Evolutionary conservation across 1,139 yeast species (phyloP).

Genomic region (Nadsonia starkeyi-henricii): DNA sequence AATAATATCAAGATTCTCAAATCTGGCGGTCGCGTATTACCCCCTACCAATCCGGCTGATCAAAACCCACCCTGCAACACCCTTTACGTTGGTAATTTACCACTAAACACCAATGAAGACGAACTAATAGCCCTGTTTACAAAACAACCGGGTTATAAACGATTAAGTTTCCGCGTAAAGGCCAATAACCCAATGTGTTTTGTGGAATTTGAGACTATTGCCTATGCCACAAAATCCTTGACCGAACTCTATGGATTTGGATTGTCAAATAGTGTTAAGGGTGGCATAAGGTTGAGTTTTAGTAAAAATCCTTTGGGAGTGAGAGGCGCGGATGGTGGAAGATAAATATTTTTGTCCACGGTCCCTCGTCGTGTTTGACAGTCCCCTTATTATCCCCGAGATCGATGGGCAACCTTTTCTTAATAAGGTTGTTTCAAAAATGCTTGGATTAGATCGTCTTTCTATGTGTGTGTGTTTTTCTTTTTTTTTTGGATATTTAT

Average conservation of each 20-base stretch:
- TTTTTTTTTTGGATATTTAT: too few species aligned
- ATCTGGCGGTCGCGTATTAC: slow-evolving; percentile 43
- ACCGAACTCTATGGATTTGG: slow-evolving; percentile 88
- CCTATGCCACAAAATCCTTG: slow-evolving; percentile 82
- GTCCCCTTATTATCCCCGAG: too few species aligned
- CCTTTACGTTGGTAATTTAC: slow-evolving; percentile 87
- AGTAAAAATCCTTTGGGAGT: slow-evolving; percentile 96
- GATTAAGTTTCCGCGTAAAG: slow-evolving; percentile 67
- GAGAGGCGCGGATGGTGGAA: slow-evolving; percentile 39
- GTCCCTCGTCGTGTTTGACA: too few species aligned
- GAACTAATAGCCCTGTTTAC: slow-evolving; percentile 80
- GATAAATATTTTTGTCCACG: too few species aligned
- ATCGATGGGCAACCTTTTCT: too few species aligned
- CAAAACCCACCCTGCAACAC: slow-evolving; percentile 98
- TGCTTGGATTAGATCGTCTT: too few species aligned
- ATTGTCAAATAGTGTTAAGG: slow-evolving; percentile 53
- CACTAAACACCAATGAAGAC: slow-evolving; percentile 92
- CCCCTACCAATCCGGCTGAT: slow-evolving; percentile 97
- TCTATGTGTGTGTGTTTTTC: too few species aligned
- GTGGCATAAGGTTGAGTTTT: slow-evolving; percentile 86
- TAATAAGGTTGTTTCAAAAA: too few species aligned
- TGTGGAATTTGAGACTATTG: slow-evolving; percentile 94
- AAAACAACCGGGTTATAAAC: slow-evolving; percentile 82
- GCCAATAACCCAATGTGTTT: slow-evolving; percentile 92
- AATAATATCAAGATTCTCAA: slow-evolving; percentile 23